Evolutionary conservation across 192 early-diverging fungal genomes (phyloP), one percentile per base, ranked within the genome.

Genomic region (Gamsiella multidivaricata): DNA sequence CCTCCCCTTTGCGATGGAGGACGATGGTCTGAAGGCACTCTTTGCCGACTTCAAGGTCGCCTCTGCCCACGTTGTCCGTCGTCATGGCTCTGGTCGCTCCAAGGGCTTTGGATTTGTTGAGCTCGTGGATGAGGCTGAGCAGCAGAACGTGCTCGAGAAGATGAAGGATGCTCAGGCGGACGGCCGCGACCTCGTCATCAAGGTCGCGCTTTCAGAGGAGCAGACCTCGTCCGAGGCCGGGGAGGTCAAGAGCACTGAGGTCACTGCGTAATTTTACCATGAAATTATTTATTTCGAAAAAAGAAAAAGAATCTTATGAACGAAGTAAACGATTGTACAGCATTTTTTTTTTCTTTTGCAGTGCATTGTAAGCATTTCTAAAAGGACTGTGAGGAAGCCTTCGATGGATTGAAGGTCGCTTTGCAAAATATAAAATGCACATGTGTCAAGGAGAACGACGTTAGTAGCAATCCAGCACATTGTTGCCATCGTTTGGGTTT

Each of bases 41-140:
- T 94, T 99, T 65, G 70, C 83, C 22, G 88, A 74, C 46, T 89
- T 92, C 81, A 86, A 90, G 57, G 87, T 96, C 54, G 81, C 83
- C 7, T 83, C 82, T 39, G 91, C 94, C 9, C 91, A 91, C 70
- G 87, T 99, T 51, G 94, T 97, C 37, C 83, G 75, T 42, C 84
- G 61, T 69, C 73, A 81, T 65, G 84, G 72, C 70, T 86, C 80
- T 59, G 92, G 91, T 28, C 88, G 92, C 51, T 89, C 89, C 81
- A 96, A 96, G 86, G 96, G 96, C 57, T 99, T 93, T 83, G 97
- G 96, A 22, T 99, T 99, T 82, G 93, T 97, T 25, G 94, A 95
- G 69, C 86, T 95, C 54, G 85, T 81, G 23, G 81, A 84, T 70
- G 87, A 94, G 58, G 90, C 71, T 14, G 94, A 96, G 65, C 96